Percentiles rank a stretch among this genome's conserved stretches.
phyloP scores from a whole-genome alignment of 495 filamentous ascomycete genomes.

The Penicillium angulare region DNA sequence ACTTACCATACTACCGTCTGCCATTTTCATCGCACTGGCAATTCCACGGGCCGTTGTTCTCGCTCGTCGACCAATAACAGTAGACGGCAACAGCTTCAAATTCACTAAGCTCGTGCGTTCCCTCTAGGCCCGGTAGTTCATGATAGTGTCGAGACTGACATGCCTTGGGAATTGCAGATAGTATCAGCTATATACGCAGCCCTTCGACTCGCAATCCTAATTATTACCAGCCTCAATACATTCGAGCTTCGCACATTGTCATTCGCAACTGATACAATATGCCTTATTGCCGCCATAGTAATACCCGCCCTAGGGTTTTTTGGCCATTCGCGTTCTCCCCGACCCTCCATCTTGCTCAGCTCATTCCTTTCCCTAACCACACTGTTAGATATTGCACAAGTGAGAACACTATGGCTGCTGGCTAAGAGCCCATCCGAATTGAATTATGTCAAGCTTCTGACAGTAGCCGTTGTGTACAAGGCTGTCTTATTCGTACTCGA shows the following conservation, averaged over 20 bases:
- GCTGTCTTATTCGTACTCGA: not conserved
- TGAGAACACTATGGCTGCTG: not conserved
- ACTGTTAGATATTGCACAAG: not conserved
- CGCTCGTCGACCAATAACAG: not conserved
- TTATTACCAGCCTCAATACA: not conserved
- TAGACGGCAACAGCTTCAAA: not conserved
- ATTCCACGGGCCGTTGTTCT: not conserved
- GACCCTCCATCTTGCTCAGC: not conserved
- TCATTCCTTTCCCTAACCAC: not conserved
- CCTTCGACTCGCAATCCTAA: not conserved
- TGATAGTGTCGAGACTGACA: not conserved
- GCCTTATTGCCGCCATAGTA: not conserved
- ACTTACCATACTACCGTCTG: conserved; percentile 1
- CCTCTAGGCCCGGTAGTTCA: not conserved
- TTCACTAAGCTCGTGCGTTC: not conserved
- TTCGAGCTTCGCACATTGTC: not conserved
- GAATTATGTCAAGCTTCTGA: not conserved
- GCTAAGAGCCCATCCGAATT: not conserved
- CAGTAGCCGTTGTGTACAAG: not conserved
- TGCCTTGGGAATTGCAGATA: not conserved
- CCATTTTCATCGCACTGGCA: not conserved
- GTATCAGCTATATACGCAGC: not conserved
- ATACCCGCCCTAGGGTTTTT: not conserved
- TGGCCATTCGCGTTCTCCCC: not conserved
- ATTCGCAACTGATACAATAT: not conserved